Conservation (phyloP, 306 rosid species). For the Delonix regia region DNA sequence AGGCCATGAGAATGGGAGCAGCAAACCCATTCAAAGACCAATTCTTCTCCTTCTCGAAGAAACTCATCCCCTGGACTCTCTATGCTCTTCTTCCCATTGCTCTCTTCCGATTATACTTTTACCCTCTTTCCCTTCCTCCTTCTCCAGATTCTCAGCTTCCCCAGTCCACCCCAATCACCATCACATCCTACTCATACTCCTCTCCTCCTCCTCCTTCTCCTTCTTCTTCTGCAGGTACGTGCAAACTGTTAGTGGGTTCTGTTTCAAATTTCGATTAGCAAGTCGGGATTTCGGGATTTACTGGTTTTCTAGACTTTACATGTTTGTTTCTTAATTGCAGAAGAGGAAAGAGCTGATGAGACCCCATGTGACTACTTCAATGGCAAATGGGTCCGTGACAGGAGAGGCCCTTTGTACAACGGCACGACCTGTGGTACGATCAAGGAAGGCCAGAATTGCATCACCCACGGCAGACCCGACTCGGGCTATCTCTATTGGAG, state of each 20-base stretch:
- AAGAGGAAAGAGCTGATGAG: constrained; percentile 41
- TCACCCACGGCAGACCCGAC: constrained; percentile 75
- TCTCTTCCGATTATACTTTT: constrained; percentile 63
- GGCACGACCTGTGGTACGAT: constrained; percentile 79
- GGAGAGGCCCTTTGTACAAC: constrained; percentile 75
- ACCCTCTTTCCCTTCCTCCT: constrained; percentile 53
- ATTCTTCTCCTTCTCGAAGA: constrained; percentile 41
- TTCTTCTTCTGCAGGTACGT: constrained; percentile 42
- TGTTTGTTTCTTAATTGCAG: constrained; percentile 47
- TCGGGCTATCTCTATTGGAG: constrained; percentile 73
- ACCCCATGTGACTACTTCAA: constrained; percentile 67
- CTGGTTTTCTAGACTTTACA: neutral
- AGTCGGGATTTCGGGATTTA: constrained; percentile 14
- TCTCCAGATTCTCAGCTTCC: constrained; percentile 47
- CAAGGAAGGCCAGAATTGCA: constrained; percentile 80
- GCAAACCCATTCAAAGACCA: constrained; percentile 57
- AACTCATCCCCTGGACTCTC: constrained; percentile 59
- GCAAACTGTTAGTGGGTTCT: neutral
- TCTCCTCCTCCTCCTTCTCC: constrained; percentile 25
- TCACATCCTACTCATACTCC: constrained; percentile 33
- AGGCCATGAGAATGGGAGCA: constrained; percentile 48
- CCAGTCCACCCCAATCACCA: constrained; percentile 32
- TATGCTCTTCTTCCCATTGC: constrained; percentile 70
- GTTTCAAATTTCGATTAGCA: constrained; percentile 18
- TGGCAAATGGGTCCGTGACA: constrained; percentile 75